Base-by-base conservation (phyloP, 331 rosid species). In the Prunus yedoensis region DNA sequence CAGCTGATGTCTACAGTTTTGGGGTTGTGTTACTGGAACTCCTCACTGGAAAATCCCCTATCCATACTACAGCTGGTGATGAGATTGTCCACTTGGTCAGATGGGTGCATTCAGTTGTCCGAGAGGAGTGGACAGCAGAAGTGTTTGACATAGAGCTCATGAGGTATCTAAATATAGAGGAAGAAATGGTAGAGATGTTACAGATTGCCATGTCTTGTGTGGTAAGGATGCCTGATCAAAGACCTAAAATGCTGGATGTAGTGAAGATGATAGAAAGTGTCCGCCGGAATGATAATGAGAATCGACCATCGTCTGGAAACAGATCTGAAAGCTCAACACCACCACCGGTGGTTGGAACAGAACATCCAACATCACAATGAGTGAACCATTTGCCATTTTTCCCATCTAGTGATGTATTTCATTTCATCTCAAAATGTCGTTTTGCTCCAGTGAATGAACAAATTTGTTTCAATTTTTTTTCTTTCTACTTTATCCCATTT, bases 61-160 rank as follows among this genome's bases (percentile, higher is more conserved):
- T 91, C 10, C 89, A 89, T 38, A 86, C 98, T 0, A 89, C 90
- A 18, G 89, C 92, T 1, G 93, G 96, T 7, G 97, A 93, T 73
- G 98, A 93, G 88, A 87, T 93, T 50, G 82, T 93, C 50, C 98
- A 91, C 84, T 80, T 93, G 77, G 98, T 93, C 72, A 87, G 98
- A 80, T 93, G 97, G 98, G 98, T 93, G 84, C 98, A 93, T 81
- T 93, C 98, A 25, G 98, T 93, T 61, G 98, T 93, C 61, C 79
- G 97, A 51, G 98, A 93, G 77, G 97, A 93, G 79, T 93, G 98
- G 98, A 93, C 98, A 4, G 97, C 96, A 0, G 98, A 93, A 88
- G 98, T 93, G 10, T 93, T 93, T 77, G 98, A 93, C 84, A 32
- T 93, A 9, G 93, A 91, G 84, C 87, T 93, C 15, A 89, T 93